Conservation (phyloP, 2,329 filamentous ascomycete species). For the Ceratocystiopsis sp. region DNA sequence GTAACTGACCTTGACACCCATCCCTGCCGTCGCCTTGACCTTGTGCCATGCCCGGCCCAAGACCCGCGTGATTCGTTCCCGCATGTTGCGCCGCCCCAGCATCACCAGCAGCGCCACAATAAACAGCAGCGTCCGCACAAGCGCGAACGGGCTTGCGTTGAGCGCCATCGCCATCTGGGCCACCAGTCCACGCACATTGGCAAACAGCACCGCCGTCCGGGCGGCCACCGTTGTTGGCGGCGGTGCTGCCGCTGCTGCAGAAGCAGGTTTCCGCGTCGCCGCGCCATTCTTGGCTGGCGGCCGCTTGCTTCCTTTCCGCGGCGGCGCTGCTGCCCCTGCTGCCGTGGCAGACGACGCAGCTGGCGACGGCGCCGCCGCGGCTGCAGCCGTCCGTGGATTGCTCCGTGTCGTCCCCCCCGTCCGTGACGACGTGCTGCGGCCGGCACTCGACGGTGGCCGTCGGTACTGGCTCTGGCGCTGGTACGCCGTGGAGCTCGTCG, state of each 20-base stretch:
- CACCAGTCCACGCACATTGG: constrained; percentile 33
- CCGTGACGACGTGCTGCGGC: constrained; percentile 16
- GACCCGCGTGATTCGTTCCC: constrained; percentile 55
- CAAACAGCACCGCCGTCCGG: constrained; percentile 35
- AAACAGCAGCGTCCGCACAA: constrained; percentile 56
- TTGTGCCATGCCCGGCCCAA: constrained; percentile 62
- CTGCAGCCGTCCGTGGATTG: constrained; percentile 9
- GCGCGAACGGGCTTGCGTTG: constrained; percentile 36
- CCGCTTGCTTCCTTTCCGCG: not conserved
- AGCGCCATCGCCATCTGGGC: constrained; percentile 32
- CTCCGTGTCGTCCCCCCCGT: constrained; percentile 15
- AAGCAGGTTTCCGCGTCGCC: not conserved
- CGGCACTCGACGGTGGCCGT: constrained; percentile 22
- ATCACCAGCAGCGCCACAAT: constrained; percentile 61
- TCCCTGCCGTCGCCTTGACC: constrained; percentile 68
- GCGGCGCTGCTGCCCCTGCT: not conserved
- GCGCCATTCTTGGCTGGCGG: not conserved
- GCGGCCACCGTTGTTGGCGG: not conserved
- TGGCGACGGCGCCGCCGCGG: constrained; percentile 7
- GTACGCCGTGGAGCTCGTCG: constrained; percentile 26
- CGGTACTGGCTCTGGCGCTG: constrained; percentile 41
- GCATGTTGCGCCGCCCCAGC: constrained; percentile 55
- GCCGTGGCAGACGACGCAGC: not conserved
- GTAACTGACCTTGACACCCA: constrained; percentile 96
- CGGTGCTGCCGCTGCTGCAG: no score